Base-by-base conservation (phyloP, 352 stramenopile genomes). In the Phytopythium vexans region DNA sequence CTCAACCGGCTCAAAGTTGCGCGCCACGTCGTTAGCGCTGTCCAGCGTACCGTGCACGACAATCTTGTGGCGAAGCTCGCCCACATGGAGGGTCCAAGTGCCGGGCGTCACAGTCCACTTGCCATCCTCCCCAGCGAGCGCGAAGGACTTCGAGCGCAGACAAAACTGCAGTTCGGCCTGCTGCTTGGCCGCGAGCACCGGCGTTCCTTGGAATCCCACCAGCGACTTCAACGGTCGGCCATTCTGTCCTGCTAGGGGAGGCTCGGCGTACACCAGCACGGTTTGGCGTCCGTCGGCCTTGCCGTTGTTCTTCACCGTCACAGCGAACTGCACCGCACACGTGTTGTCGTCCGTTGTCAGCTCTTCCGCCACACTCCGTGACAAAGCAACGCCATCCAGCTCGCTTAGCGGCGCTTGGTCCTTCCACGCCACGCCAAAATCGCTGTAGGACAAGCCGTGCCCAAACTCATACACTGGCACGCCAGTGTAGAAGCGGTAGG, bases 401-500 rank as follows among this genome's bases (percentile, higher is more conserved):
- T 60, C 48, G 15, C 6, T 39, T 0, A 41, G 44, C 1, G 61
- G 59, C 39, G 55, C 47, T 21, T 46, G 6, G 8, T 41, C 39
- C 32, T 50, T 58, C 68, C 49, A 91, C 68, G 56, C 53, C 21
- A 90, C 52, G 41, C 54, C 36, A 38, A 95, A 94, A 3, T 60
- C 65, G 35, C 74, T 89, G 68, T 95, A 97, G 42, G 76, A 92
- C 15, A 96, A 41, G 3, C 89, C 89, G 6, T 72, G 64, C 1
- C 89, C 88, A 62, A 97, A 96, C 15, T 56, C 52, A 50, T 82
- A 92, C 15, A 97, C 76, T 0, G 70, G 63, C 9, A 58, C 31
- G 11, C 77, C 86, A 11, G 52, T 74, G 66, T 84, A 92, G 47
- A 96, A 97, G 12, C 88, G 81, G 50, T 97, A 92, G 4, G 88